Evolutionary conservation across 495 filamentous ascomycete species (phyloP), one percentile per base, ranked within the genome.

Genomic region (Penicillium steckii): DNA sequence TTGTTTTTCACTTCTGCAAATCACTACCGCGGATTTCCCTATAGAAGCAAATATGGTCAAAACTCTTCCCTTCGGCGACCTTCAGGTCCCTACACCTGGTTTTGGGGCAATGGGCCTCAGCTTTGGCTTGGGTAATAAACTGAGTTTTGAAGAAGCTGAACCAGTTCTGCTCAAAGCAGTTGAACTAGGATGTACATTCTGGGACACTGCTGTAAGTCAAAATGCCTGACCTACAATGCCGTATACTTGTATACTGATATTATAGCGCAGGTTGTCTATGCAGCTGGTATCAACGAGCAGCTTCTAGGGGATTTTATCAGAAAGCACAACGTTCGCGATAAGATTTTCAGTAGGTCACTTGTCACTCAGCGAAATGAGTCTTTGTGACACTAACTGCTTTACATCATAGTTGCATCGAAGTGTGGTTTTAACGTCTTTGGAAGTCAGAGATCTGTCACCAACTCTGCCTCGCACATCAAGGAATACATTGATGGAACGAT

Each of bases 401-500:
- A 37, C 13, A 5, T 18, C 8, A 37, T 15, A 77, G 74, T 79
- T 52, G 75, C 75, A 7, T 79, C 76, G 0, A 78, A 78, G 55
- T 78, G 76, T 56, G 73, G 76, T 0, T 67, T 77, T 44, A 44
- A 69, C 44, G 60, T 56, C 12, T 68, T 79, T 25, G 66, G 57
- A 19, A 58, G n/a, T n/a, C n/a, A 57, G 2, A 48, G 53, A 0
- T 35, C 17, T 6, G 60, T 79, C 45, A 78, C 73, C 45, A 80
- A 79, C 55, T 79, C 76, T 8, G 59, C 77, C 12, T 22, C 66
- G 2, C 76, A 80, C 51, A 80, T 80, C 60, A 74, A 77, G 52
- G 56, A 66, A 44, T 80, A 79, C 46, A 77, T 80, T 21, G 76
- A 80, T 6, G 77, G 76, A 24, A 78, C 75, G 1, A 79, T 77